Evolutionary conservation across 495 filamentous ascomycete genomes (phyloP).

Genomic region (Penicillium salamii): DNA sequence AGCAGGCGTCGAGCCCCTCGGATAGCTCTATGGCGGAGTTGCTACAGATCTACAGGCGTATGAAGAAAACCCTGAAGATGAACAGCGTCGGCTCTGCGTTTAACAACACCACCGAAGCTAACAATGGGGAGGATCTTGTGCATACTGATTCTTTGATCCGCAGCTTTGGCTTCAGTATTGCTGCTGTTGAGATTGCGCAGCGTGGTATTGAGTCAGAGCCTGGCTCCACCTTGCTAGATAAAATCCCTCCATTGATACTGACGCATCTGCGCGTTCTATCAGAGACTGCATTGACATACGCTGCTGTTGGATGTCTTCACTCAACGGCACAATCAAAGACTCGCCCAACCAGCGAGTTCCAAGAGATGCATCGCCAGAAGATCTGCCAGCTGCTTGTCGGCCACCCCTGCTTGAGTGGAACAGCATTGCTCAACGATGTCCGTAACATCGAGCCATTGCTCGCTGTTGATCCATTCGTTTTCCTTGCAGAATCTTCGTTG

Average conservation of each 20-base stretch:
- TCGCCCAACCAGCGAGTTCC: conserved; percentile 62
- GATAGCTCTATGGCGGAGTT: conserved; percentile 63
- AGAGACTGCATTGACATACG: conserved; percentile 83
- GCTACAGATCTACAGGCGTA: conserved; percentile 72
- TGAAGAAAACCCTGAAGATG: conserved; percentile 71
- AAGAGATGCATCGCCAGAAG: conserved; percentile 66
- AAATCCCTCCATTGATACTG: conserved; percentile 74
- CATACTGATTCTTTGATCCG: conserved; percentile 67
- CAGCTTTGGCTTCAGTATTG: conserved; percentile 83
- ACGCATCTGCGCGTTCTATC: conserved; percentile 88
- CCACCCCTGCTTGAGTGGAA: conserved; percentile 44
- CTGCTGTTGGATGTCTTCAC: conserved; percentile 69
- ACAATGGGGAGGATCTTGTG: conserved; percentile 49
- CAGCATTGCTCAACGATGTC: conserved; percentile 39
- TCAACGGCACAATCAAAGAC: conserved; percentile 52
- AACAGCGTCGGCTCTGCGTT: conserved; percentile 63
- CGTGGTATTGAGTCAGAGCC: conserved; percentile 77
- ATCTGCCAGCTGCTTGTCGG: conserved; percentile 72
- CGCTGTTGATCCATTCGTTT: conserved; percentile 76
- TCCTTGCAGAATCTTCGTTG: conserved; percentile 71
- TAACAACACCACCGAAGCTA: conserved; percentile 36
- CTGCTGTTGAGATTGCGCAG: conserved; percentile 87
- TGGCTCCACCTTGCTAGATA: conserved; percentile 75
- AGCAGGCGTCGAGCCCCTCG: conserved; percentile 31
- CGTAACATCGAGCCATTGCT: conserved; percentile 66